Conservation (phyloP, 257 asterid species). For the Rehmannia glutinosa region DNA sequence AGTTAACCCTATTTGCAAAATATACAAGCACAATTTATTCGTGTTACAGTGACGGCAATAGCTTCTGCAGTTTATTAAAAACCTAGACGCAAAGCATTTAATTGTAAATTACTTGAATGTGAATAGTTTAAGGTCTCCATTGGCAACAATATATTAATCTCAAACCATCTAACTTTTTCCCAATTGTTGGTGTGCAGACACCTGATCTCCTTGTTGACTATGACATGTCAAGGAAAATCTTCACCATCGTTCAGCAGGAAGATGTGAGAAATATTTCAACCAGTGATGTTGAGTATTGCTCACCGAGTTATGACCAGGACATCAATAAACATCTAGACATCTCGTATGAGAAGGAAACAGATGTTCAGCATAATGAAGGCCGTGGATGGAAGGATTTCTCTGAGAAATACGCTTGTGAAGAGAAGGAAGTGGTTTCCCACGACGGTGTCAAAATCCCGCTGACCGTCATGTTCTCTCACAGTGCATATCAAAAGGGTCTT, state of each 20-base stretch:
- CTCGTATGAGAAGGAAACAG: constrained; percentile 20
- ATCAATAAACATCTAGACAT: constrained; percentile 16
- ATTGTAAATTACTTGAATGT: background rate
- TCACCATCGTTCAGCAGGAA: constrained; percentile 69
- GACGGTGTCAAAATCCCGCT: constrained; percentile 77
- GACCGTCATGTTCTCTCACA: constrained; percentile 60
- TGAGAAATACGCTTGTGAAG: constrained; percentile 54
- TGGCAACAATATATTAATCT: background rate
- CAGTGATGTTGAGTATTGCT: constrained; percentile 4
- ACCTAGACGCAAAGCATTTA: background rate
- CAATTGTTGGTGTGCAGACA: constrained; percentile 44
- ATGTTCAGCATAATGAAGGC: constrained; percentile 19
- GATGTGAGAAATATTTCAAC: constrained; percentile 39
- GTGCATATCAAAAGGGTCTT: constrained; percentile 46
- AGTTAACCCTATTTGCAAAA: too few species aligned
- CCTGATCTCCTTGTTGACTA: constrained; percentile 91
- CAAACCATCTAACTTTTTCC: background rate
- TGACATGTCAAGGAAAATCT: constrained; percentile 60
- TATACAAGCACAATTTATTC: too few species aligned
- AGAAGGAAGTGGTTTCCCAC: constrained; percentile 58
- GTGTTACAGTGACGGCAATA: background rate
- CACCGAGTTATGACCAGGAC: background rate
- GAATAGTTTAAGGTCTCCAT: constrained; percentile 1
- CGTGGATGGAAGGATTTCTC: constrained; percentile 45
- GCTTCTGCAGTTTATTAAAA: background rate